Conservation (phyloP, 1,139 yeast genomes). For the Debaryomycetaceae sp. region DNA sequence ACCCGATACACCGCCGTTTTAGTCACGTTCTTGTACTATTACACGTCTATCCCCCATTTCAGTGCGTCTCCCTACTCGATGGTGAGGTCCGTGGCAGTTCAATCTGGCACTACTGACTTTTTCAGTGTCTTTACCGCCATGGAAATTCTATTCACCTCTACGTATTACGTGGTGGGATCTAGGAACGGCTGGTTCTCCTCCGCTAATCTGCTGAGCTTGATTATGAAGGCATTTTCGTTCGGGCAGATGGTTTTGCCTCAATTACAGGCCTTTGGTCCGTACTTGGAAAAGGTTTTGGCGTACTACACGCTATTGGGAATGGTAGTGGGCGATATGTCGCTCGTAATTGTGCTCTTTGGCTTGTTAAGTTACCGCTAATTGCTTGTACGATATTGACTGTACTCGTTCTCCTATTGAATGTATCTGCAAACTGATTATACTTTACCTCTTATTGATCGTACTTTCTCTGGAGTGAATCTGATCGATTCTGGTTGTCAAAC, state of each 20-base stretch:
- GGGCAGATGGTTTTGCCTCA: slow-evolving; percentile 29
- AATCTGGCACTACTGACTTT: slow-evolving; percentile 11
- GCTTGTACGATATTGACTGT: too few species aligned
- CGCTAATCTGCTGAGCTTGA: slow-evolving; percentile 15
- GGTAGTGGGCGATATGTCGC: slow-evolving; percentile 26
- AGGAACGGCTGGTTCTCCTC: slow-evolving; percentile 14
- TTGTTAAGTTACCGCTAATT: slow-evolving; percentile 17
- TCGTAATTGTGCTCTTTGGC: slow-evolving; percentile 31
- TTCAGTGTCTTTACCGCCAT: slow-evolving; percentile 19
- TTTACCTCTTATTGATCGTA: too few species aligned
- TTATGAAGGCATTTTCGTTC: slow-evolving; percentile 21
- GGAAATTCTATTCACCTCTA: slow-evolving; percentile 25
- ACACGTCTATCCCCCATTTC: slow-evolving; percentile 11
- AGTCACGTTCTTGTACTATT: slow-evolving; percentile 28
- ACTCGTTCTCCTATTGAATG: too few species aligned
- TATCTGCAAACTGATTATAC: too few species aligned
- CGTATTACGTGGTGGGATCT: slow-evolving; percentile 21
- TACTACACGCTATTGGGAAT: slow-evolving; percentile 30
- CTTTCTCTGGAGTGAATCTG: too few species aligned
- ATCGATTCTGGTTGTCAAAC: too few species aligned
- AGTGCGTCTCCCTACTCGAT: slow-evolving; percentile 20
- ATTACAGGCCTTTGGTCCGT: slow-evolving; percentile 18
- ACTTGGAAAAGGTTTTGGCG: slow-evolving; percentile 19
- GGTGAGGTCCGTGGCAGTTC: slow-evolving; percentile 13
- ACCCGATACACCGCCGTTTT: slow-evolving; percentile 18